Conservation (phyloP, 192 early-diverging fungal genomes). For the Coemansia sp. region DNA sequence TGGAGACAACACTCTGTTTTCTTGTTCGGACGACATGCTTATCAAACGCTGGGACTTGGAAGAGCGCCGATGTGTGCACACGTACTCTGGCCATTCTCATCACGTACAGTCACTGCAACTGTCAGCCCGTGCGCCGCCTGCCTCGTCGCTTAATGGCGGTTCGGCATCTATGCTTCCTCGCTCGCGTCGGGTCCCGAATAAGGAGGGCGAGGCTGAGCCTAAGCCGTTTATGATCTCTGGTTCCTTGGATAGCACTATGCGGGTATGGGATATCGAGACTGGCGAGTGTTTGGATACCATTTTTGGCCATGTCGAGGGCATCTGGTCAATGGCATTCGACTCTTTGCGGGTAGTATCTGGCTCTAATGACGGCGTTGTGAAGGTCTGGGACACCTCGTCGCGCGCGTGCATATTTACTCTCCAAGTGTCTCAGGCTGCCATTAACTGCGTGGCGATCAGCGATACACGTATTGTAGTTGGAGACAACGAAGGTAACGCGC, state of each 20-base stretch:
- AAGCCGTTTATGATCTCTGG: conserved; percentile 75
- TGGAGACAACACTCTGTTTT: conserved; percentile 68
- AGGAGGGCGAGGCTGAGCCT: conserved; percentile 13
- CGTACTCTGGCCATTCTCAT: conserved; percentile 72
- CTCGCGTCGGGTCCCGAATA: not conserved
- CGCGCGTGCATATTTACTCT: conserved; percentile 71
- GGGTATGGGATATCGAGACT: conserved; percentile 88
- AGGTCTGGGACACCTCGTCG: conserved; percentile 76
- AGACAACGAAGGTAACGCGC: conserved; percentile 80
- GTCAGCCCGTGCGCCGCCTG: conserved; percentile 23
- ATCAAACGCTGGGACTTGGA: conserved; percentile 85
- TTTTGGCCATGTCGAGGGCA: conserved; percentile 81
- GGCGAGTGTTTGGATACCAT: conserved; percentile 77
- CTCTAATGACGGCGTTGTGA: conserved; percentile 71
- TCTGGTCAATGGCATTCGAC: conserved; percentile 83
- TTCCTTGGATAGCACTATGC: conserved; percentile 82
- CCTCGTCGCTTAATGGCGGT: conserved; percentile 9
- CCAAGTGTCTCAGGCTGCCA: conserved; percentile 66
- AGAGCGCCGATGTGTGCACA: conserved; percentile 67
- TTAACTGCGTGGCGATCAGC: conserved; percentile 80
- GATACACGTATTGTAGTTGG: conserved; percentile 89
- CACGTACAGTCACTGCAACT: conserved; percentile 70
- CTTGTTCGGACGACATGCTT: conserved; percentile 89
- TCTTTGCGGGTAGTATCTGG: conserved; percentile 69
- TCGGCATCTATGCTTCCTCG: not conserved